Evolutionary conservation across 495 filamentous ascomycete genomes (phyloP).

Genomic region (Aspergillus biplanus): DNA sequence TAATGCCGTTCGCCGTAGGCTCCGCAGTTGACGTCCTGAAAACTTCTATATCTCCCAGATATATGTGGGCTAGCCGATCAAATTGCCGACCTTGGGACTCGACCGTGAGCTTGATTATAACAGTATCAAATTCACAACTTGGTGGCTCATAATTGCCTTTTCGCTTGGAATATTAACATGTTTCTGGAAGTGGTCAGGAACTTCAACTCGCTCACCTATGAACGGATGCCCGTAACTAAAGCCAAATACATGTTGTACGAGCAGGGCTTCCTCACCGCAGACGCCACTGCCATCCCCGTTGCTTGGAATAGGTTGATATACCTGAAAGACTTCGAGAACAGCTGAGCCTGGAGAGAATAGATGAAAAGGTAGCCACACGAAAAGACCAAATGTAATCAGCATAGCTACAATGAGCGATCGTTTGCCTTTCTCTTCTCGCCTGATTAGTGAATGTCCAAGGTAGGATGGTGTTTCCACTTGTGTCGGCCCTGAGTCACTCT

Average conservation of each 20-base stretch:
- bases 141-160: constrained; percentile 71
- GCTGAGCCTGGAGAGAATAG: constrained; percentile 21
- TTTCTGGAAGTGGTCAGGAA: neutral
- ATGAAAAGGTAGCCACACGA: constrained; percentile 10
- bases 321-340: constrained; percentile 64
- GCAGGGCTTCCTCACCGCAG: constrained; percentile 52
- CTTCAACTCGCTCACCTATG: constrained; percentile 60
- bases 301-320: constrained; percentile 64
- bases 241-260: constrained; percentile 77
- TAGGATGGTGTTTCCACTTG: neutral
- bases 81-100: constrained; percentile 75
- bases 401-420: constrained; percentile 4
- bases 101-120: constrained; percentile 82
- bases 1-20: constrained; percentile 71
- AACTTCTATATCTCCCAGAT: constrained; percentile 78
- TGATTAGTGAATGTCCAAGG: neutral
- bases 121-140: constrained; percentile 72
- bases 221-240: constrained; percentile 80
- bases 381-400: constrained; percentile 4
- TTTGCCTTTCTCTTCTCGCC: neutral
- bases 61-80: constrained; percentile 80
- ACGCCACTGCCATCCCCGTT: constrained; percentile 41
- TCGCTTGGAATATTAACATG: neutral
- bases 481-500: neutral
- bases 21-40: constrained; percentile 89